These are phyloP conservation scores for Tetracladium setigerum DNA, from an alignment of 495 filamentous ascomycete genomes.

Conservation along the genomic window DNA sequence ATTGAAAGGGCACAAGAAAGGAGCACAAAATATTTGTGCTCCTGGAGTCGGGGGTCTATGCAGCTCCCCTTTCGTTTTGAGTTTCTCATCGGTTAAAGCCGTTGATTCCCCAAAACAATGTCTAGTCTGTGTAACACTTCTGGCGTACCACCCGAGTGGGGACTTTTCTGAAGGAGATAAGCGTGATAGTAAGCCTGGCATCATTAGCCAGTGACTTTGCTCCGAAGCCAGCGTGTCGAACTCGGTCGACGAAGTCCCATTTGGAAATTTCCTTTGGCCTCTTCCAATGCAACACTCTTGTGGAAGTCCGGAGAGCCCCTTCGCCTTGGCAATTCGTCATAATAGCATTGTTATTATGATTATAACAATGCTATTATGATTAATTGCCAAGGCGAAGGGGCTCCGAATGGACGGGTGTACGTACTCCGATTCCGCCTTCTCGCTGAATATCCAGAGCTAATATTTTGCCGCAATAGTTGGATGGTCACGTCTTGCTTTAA, in stretches of 20 bases:
- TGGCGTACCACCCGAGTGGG: conserved; percentile 18
- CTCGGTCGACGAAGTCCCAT: conserved; percentile 33
- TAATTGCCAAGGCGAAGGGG: conserved; percentile 5
- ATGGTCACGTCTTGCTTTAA: conserved; percentile 18
- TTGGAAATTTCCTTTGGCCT: neutral
- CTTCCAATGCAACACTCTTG: too few relatives aligned
- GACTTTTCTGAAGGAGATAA: conserved; percentile 50
- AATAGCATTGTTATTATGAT: too few relatives aligned
- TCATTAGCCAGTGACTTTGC: conserved; percentile 30
- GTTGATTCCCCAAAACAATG: neutral
- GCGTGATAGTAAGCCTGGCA: conserved; percentile 46
- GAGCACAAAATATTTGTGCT: conserved; percentile 7
- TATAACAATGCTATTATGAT: neutral
- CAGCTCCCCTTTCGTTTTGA: neutral
- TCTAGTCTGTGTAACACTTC: neutral
- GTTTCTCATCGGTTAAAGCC: neutral
- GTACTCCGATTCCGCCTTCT: too few relatives aligned
- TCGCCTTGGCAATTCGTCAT: too few relatives aligned
- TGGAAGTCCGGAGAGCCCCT: too few relatives aligned
- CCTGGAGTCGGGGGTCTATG: conserved; percentile 5
- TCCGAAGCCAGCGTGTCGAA: conserved; percentile 48
- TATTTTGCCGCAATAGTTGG: neutral
- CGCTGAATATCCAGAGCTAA: too few relatives aligned
- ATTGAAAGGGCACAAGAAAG: conserved; percentile 16
- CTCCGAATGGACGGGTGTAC: conserved; percentile 4